Conservation (phyloP, 2,329 filamentous ascomycete species). For the Chaetomiaceae sp. region DNA sequence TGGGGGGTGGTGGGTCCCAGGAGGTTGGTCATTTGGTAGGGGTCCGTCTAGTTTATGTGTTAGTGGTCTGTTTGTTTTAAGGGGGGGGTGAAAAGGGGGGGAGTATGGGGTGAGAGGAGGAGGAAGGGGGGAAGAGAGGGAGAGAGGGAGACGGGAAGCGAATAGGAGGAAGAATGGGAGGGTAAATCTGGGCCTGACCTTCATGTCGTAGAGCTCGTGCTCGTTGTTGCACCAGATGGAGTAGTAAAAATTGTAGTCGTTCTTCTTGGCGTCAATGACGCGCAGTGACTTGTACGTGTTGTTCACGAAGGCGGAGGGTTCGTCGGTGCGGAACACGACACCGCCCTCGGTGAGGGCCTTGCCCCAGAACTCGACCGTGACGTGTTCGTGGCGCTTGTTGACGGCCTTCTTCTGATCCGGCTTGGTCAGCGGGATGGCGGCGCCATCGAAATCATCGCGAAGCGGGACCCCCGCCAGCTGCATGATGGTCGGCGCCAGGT, state of each 20-base stretch:
- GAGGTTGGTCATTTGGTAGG: slow-evolving; percentile 47
- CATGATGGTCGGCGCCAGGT: slow-evolving; percentile 58
- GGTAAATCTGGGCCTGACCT: slow-evolving; percentile 31
- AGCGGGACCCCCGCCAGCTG: slow-evolving; percentile 34
- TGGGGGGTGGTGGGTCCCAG: slow-evolving; percentile 17
- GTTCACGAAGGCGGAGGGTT: slow-evolving; percentile 28
- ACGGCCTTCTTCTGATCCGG: slow-evolving; percentile 23
- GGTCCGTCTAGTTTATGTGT: slow-evolving; percentile 39
- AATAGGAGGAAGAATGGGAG: slow-evolving; percentile 1
- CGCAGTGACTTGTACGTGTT: slow-evolving; percentile 60
- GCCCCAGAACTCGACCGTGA: slow-evolving; percentile 57
- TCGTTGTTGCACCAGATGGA: slow-evolving; percentile 66
- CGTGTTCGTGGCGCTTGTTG: slow-evolving; percentile 44
- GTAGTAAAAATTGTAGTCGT: slow-evolving; percentile 58
- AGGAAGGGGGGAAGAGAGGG: background rate
- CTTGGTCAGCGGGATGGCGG: slow-evolving; percentile 41
- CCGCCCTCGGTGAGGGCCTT: slow-evolving; percentile 35
- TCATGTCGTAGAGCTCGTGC: slow-evolving; percentile 61
- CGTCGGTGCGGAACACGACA: slow-evolving; percentile 25
- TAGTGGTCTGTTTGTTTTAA: too few relatives aligned
- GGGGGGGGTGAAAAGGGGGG: too few relatives aligned
- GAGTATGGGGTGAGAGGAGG: too few relatives aligned
- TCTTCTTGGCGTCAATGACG: slow-evolving; percentile 37
- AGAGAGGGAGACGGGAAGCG: background rate
- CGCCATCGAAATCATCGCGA: slow-evolving; percentile 51